Conservation (phyloP, 768 basidiomycete genomes). For the Leccinum fibrillosum region DNA sequence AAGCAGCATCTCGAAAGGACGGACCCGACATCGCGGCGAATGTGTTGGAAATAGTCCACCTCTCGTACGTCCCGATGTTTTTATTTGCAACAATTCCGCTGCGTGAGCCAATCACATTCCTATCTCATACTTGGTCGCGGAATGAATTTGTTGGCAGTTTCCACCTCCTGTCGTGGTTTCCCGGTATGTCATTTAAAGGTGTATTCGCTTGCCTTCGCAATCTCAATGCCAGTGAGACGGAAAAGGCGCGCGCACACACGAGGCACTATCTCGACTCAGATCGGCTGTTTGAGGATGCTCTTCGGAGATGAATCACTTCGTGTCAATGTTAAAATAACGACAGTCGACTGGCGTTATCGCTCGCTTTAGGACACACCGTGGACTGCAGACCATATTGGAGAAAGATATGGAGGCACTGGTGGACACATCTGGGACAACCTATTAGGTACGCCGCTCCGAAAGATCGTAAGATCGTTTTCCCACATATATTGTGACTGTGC, state of each 20-base stretch:
- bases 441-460: neutral
- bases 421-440: neutral
- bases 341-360: neutral
- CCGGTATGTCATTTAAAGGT: constrained; percentile 8
- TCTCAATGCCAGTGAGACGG: neutral
- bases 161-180: constrained; percentile 6
- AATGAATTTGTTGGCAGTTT: neutral
- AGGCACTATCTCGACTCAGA: neutral
- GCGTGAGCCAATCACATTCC: neutral
- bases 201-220: neutral
- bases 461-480: neutral
- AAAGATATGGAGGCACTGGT: neutral
- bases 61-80: neutral
- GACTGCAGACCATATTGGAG: neutral
- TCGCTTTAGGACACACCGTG: constrained; percentile 1
- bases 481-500: no score
- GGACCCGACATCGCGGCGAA: neutral
- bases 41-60: neutral
- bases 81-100: neutral
- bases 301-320: neutral
- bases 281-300: neutral
- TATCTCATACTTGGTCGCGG: no score
- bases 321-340: neutral
- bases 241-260: neutral
- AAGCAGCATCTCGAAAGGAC: neutral